Base-by-base conservation (phyloP, 2,329 filamentous ascomycete species). In the Periconia macrospinosa region DNA sequence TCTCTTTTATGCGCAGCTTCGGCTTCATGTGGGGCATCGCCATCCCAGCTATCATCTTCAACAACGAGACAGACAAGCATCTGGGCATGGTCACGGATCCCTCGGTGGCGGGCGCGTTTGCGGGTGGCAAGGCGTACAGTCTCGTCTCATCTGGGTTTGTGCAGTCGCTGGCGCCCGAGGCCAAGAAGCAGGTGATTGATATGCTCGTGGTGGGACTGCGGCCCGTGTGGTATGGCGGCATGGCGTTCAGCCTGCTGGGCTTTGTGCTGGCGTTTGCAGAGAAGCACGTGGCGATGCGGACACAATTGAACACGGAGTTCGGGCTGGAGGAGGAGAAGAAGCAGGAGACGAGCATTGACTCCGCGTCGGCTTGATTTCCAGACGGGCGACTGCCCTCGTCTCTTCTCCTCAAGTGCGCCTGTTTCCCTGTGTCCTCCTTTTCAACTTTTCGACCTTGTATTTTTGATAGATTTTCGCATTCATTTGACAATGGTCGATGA, bases 1-100 rank as follows among this genome's bases (percentile, higher is more conserved):
- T 49, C 44, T 47, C 37, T 7, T 63, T 65, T 35, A 30, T 65
- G 7, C 52, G 60, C 15, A 49, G 17, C 3, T 52, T 63, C n/a
- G 61, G 58, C 2, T 27, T 33, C 14, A 46, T 63, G 1, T 63
- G 59, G 60, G 61, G 56, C 14, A 49, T 47, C 17, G 46, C 57
- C 3, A 50, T 63, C 3, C 56, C 58, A 11, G 41, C 55, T 2
- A 48, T 42, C 6, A 53, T 63, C 7, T 63, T 63, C 37, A 56
- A 56, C 45, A 47, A 40, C 14, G 30, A 30, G 2, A 17, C 49
- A 15, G 46, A 44, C 14, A 15, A 49, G 18, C 46, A n/a, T n/a
- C n/a, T n/a, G n/a, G n/a, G n/a, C n/a, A n/a, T n/a, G n/a, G n/a
- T n/a, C n/a, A n/a, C n/a, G n/a, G n/a, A n/a, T n/a, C n/a, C n/a